Base-by-base conservation (phyloP, 139 green algal genomes). In the Chlorella sp. region DNA sequence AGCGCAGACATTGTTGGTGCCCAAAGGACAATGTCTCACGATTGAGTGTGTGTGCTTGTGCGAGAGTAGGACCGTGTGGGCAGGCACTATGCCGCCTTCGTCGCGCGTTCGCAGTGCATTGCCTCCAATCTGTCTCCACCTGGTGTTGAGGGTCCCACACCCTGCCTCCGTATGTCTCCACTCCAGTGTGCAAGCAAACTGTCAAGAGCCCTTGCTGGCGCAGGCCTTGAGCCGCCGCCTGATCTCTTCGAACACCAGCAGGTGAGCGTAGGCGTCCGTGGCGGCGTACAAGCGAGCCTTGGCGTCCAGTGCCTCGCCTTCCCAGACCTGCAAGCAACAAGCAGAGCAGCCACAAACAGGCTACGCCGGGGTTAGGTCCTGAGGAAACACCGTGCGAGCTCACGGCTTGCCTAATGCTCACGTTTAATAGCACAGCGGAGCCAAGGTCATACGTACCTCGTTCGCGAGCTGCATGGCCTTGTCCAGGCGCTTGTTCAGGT, bases 161-260 rank as follows among this genome's bases (percentile, higher is more conserved):
- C n/a, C n/a, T n/a, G n/a, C n/a, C n/a, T n/a, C n/a, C n/a, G n/a
- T n/a, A n/a, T n/a, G n/a, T n/a, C n/a, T n/a, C n/a, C n/a, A n/a
- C n/a, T n/a, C n/a, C n/a, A n/a, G n/a, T n/a, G n/a, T n/a, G n/a
- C n/a, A n/a, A n/a, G n/a, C n/a, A n/a, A n/a, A n/a, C n/a, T n/a
- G n/a, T n/a, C n/a, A n/a, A n/a, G n/a, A n/a, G n/a, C n/a, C n/a
- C n/a, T n/a, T n/a, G n/a, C n/a, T n/a, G n/a, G n/a, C n/a, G n/a
- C n/a, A n/a, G n/a, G n/a, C n/a, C n/a, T n/a, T n/a, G 10, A 55
- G 42, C 17, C 42, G 10, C 17, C 10, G 32, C 55, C 24, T 27
- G 55, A 64, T 27, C 55, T 64, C 55, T 30, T 64, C 55, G 55
- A 64, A 64, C 4, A 64, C 55, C 24, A 64, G 24, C 55, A 64